Base-by-base conservation (phyloP, 768 basidiomycete genomes). In the Macrolepiota albuminosa region DNA sequence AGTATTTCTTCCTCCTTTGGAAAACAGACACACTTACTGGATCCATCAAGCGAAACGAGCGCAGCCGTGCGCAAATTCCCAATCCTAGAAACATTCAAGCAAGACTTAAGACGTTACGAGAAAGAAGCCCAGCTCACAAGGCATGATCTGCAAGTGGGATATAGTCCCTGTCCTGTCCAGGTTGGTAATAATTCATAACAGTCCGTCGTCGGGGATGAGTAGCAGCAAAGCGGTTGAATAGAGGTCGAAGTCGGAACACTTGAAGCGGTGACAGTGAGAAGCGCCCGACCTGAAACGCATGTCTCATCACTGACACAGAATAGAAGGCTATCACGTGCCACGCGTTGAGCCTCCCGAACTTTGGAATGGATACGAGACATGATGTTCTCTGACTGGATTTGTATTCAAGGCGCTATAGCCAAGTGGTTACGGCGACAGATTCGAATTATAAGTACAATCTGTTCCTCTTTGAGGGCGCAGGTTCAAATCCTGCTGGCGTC, bases 11-110 rank as follows among this genome's bases (percentile, higher is more conserved):
- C 29, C 21, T 46, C 18, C 10, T 21, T 21, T 11, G n/a, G 8
- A 26, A 39, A 34, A n/a, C 21, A 14, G 47, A 21, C 14, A 52
- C 6, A 68, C 72, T 67, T 73, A 92, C 90, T 83, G 11, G 91
- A 93, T 36, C 90, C 91, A 72, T 93, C 91, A 49, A 88, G 76
- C 75, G 88, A 91, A 71, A 93, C 80, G 71, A 94, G 73, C 10
- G 92, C 91, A 46, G 92, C 91, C 1, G 91, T 93, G 56, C 87
- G 82, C 60, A 93, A 73, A 69, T 93, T 93, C 9, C 91, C 92
- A 59, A 93, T 93, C 48, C 91, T 92, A 57, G 29, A 16, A 63
- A 2, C 34, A 5, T 47, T 42, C 58, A 24, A 58, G 43, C 67
- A 65, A 36, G 43, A 14, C 55, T 61, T 49, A 56, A 52, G 9